A percentile compares a stretch with the other conserved stretches of the same genome.
Conservation (phyloP, 441 rosid species). For the Croton setiger region DNA sequence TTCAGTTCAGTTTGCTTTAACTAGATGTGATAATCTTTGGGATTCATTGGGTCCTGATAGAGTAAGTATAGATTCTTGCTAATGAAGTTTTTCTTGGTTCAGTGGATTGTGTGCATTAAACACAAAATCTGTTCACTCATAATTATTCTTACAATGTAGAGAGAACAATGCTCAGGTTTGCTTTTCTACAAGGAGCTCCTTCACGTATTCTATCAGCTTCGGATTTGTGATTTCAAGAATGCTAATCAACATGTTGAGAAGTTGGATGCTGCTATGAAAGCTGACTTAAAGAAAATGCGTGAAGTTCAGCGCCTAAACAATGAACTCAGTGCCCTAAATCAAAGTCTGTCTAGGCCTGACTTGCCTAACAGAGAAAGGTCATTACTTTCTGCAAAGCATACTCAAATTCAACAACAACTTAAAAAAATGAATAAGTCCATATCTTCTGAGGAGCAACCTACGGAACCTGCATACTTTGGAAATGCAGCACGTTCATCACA, state of each 20-base stretch:
- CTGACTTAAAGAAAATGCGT: slow-evolving; percentile 51
- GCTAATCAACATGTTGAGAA: slow-evolving; percentile 77
- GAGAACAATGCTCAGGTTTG: slow-evolving; percentile 65
- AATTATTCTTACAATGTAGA: slow-evolving; percentile 25
- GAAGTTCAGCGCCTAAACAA: slow-evolving; percentile 46
- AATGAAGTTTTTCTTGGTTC: background rate
- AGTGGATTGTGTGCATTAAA: background rate
- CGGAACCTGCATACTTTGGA: slow-evolving; percentile 62
- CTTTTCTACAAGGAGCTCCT: slow-evolving; percentile 89
- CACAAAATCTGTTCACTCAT: background rate
- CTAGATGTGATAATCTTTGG: slow-evolving; percentile 74
- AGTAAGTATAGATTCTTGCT: slow-evolving; percentile 37
- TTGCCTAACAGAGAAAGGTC: slow-evolving; percentile 63
- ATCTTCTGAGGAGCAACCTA: slow-evolving; percentile 36
- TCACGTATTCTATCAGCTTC: slow-evolving; percentile 82
- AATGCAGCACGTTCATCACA: slow-evolving; percentile 46
- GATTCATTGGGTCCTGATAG: slow-evolving; percentile 57
- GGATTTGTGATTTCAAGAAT: slow-evolving; percentile 83
- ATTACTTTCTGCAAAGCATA: slow-evolving; percentile 46
- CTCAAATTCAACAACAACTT: slow-evolving; percentile 57
- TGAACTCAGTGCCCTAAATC: slow-evolving; percentile 66
- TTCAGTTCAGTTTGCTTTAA: slow-evolving; percentile 61
- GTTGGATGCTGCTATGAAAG: slow-evolving; percentile 87
- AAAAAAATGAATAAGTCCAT: slow-evolving; percentile 29
- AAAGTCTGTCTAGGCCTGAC: slow-evolving; percentile 60